These are phyloP conservation scores for Penicillium fimorum DNA, from an alignment of 495 filamentous ascomycete genomes.

Conservation along the genomic window DNA sequence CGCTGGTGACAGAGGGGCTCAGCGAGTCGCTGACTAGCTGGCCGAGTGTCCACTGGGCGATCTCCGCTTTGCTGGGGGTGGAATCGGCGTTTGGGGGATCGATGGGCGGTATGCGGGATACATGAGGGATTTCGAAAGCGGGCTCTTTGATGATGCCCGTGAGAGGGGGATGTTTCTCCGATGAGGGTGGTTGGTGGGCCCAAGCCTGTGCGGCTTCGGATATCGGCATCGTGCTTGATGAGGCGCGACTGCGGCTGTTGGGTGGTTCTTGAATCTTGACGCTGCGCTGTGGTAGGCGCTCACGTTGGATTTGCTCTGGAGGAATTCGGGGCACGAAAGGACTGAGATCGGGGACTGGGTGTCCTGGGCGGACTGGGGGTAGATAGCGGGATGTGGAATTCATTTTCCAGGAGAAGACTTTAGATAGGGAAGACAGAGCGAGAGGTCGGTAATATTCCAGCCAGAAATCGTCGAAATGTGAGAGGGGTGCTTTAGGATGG, in stretches of 20 bases:
- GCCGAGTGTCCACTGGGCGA: constrained; percentile 82
- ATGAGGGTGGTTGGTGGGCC: constrained; percentile 33
- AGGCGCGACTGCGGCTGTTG: constrained; percentile 5
- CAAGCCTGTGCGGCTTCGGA: constrained; percentile 21
- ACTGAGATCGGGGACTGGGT: constrained; percentile 72
- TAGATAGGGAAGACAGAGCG: constrained; percentile 78
- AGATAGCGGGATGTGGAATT: constrained; percentile 82
- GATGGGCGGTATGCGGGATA: constrained; percentile 25
- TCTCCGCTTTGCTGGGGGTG: constrained; percentile 58
- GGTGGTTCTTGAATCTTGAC: constrained; percentile 48
- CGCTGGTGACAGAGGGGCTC: constrained; percentile 68
- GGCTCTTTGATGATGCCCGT: constrained; percentile 48
- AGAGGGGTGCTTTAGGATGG: constrained; percentile 54
- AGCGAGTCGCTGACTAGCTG: constrained; percentile 77
- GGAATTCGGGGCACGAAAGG: constrained; percentile 74
- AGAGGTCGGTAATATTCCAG: constrained; percentile 93
- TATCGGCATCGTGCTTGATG: constrained; percentile 4
- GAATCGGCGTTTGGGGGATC: constrained; percentile 23
- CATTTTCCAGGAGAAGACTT: constrained; percentile 87
- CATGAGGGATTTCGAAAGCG: constrained; percentile 22
- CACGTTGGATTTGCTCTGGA: constrained; percentile 37
- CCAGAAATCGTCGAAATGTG: constrained; percentile 92
- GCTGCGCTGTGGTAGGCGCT: constrained; percentile 40
- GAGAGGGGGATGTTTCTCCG: constrained; percentile 31
- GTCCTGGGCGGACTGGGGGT: constrained; percentile 62